Base-by-base conservation (phyloP, 1,139 yeast genomes). In the Suhomyces panamericanus region DNA sequence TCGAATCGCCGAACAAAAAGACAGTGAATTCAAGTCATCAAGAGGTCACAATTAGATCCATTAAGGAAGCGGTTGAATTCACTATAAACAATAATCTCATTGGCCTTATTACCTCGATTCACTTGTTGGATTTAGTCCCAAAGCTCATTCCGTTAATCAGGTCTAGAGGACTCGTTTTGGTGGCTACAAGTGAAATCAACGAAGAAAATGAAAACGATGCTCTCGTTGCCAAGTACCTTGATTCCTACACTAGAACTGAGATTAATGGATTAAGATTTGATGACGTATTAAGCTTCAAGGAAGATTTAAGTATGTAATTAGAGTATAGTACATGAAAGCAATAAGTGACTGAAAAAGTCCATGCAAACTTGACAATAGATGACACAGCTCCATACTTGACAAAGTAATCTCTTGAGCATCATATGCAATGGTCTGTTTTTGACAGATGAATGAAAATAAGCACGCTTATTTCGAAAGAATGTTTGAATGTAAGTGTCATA, bases 31-130 rank as follows among this genome's bases (percentile, higher is more conserved):
- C 61, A 28, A 62, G 60, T 46, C 63, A 63, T 43, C 77, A 70
- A 48, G 78, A 74, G 49, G 60, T 67, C 15, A 67, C 75, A 2
- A 70, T 70, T n/a, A 60, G 75, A 43, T 73, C 78, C 0, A 72
- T 75, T 24, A 73, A 74, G 48, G 77, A 74, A 48, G 78, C 78
- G 1, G 77, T 73, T 2, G 77, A 77, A 47, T 91, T 89, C 62
- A 91, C 97, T 1, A 77, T 84, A 8, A 76, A 78, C 49, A 93
- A 93, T 61, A 93, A 93, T 60, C 72, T 93, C 48, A 74, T 93
- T 50, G 99, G 99, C 16, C 64, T 93, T 16, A 83, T 89, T 17
- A 80, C 89, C 16, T 89, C 96, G 0, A 78, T 81, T 26, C 83
- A 85, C 48, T 62, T 91, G 48, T 68, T 93, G 47, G 71, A 77